Base-by-base conservation (phyloP, 176 grass and related monocot genomes). In the Guadua angustifolia region DNA sequence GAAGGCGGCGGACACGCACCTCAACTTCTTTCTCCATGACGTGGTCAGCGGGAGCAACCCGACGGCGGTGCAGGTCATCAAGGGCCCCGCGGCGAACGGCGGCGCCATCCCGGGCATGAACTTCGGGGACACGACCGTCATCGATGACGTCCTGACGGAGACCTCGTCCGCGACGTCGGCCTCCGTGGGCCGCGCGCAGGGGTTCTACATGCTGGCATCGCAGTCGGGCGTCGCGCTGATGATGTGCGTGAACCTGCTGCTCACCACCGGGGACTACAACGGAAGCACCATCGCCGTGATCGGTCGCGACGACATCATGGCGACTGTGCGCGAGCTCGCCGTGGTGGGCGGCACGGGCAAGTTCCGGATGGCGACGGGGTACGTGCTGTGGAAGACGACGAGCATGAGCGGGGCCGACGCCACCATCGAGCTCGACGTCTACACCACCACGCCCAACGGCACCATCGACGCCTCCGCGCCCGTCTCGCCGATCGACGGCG, bases 11-110 rank as follows among this genome's bases (percentile, higher is more conserved):
- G 57, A 73, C 33, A 87, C 79, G 79, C 84, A 87, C 77, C 80
- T 92, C 6, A 57, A 84, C 70, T 62, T 92, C 29, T 92, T 84
- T 81, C 71, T 92, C 45, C 91, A 92, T 77, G 91, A 92, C 66
- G 13, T 62, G 1, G 6, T 57, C 26, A 0, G 64, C 18, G 84
- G 91, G 12, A 76, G 56, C 76, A 79, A 22, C 76, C 80, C 69
- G 21, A 90, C 79, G 25, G 58, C 88, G 56, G 84, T 90, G 65
- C 73, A 69, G 84, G 59, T 83, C 12, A 51, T 87, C 10, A 42
- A 55, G 46, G 79, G 65, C 52, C 45, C 83, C 2, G 38, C 7
- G 0, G 5, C 66, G 1, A 5, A 35, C 36, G 16, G 0, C 75
- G 14, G 21, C 4, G 4, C 13, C 75, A 14, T 40, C 51, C 18